Conservation (phyloP, 495 filamentous ascomycete species). For the Collariella sp. region DNA sequence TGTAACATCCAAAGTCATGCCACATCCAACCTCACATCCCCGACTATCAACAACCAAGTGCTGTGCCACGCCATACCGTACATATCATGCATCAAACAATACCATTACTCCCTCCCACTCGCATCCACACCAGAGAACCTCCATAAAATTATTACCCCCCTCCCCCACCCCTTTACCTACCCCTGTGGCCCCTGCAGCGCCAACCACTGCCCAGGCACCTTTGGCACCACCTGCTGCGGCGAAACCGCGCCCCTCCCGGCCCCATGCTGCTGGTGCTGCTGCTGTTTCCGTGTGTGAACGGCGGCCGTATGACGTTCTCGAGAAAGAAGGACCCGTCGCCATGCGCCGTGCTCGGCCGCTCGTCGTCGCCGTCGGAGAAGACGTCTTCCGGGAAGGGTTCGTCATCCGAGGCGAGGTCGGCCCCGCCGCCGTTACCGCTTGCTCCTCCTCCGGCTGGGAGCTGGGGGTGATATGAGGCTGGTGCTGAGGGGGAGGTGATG, state of each 20-base stretch:
- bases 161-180: neutral
- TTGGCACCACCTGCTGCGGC: slow-evolving; percentile 10
- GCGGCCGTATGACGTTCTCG: slow-evolving; percentile 47
- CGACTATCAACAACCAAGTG: no score
- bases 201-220: slow-evolving; percentile 20
- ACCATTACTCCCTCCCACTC: neutral
- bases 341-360: slow-evolving; percentile 30
- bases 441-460: slow-evolving; percentile 17
- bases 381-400: slow-evolving; percentile 44
- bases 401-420: slow-evolving; percentile 49
- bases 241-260: neutral
- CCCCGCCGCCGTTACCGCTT: no score
- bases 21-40: no score
- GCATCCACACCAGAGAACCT: no score
- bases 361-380: slow-evolving; percentile 46
- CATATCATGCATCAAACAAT: no score
- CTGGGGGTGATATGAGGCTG: slow-evolving; percentile 45
- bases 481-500: slow-evolving; percentile 59
- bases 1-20: no score
- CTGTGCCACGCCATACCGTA: no score
- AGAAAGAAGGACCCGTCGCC: slow-evolving; percentile 46
- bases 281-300: neutral
- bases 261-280: neutral
- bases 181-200: neutral
- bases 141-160: neutral